Evolutionary conservation across 2,329 filamentous ascomycete species (phyloP).

Genomic region (Ophiostoma sp.): DNA sequence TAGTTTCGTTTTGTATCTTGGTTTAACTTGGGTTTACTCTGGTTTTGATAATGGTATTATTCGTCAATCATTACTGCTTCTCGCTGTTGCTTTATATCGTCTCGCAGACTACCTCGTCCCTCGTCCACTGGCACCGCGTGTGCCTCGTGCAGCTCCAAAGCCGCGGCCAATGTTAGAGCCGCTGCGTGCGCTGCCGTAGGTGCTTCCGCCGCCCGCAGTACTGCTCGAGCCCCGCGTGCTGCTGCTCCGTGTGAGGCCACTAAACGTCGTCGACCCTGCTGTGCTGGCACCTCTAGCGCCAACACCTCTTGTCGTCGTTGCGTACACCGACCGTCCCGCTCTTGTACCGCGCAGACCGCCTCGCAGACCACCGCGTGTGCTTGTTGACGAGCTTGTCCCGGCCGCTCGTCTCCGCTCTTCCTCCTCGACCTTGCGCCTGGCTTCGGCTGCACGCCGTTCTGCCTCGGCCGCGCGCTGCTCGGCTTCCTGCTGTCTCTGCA

Average conservation of each 20-base stretch:
- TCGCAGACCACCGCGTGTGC: conserved; percentile 6
- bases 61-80: conserved; percentile 13
- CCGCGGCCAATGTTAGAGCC: conserved; percentile 41
- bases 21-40: background rate
- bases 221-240: conserved; percentile 14
- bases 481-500: conserved; percentile 67
- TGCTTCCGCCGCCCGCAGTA: background rate
- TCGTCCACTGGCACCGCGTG: background rate
- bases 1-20: background rate
- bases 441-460: conserved; percentile 68
- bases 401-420: conserved; percentile 46
- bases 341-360: conserved; percentile 17
- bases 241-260: conserved; percentile 23
- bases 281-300: conserved; percentile 13
- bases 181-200: conserved; percentile 16
- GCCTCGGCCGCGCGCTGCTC: conserved; percentile 74
- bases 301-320: conserved; percentile 12
- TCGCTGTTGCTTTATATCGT: background rate
- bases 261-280: conserved; percentile 17
- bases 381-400: conserved; percentile 14
- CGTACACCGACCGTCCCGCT: conserved; percentile 18
- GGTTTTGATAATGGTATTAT: background rate
- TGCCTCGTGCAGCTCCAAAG: conserved; percentile 8
- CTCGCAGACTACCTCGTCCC: background rate
- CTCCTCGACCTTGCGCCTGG: conserved; percentile 58